Evolutionary conservation across 1,139 yeast genomes (phyloP).

Genomic region (Candida sanyaensis): DNA sequence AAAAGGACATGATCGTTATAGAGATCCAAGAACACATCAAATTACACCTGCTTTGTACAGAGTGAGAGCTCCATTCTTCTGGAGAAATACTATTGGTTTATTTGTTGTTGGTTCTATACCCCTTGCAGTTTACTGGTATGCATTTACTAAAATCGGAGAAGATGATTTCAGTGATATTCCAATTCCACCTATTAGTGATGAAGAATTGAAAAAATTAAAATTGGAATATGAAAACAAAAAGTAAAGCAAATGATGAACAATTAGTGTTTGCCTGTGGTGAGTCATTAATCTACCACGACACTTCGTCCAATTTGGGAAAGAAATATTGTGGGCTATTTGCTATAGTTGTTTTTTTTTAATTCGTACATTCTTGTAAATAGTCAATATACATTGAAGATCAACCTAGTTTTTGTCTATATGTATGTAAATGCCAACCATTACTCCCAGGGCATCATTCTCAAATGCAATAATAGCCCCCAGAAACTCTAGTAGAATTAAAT

Average conservation of each 20-base stretch:
- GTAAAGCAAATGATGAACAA: conserved; percentile 1
- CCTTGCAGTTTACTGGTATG: conserved; percentile 70
- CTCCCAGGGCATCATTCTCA: too few species aligned
- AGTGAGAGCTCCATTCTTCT: conserved; percentile 84
- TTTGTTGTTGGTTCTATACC: conserved; percentile 61
- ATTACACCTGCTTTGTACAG: conserved; percentile 94
- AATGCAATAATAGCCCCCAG: too few species aligned
- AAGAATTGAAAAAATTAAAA: conserved; percentile 69
- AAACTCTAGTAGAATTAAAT: too few species aligned
- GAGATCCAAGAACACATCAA: conserved; percentile 76
- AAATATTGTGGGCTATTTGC: not conserved
- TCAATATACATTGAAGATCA: not conserved
- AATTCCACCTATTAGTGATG: conserved; percentile 85
- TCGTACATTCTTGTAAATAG: conserved; percentile 1
- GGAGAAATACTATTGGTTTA: conserved; percentile 69
- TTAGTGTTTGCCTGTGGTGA: too few species aligned
- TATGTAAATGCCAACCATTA: too few species aligned
- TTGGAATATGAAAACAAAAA: conserved; percentile 61
- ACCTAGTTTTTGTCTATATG: too few species aligned
- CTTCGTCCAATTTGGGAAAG: too few species aligned
- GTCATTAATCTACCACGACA: too few species aligned
- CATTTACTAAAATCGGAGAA: conserved; percentile 67
- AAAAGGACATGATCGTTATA: conserved; percentile 49
- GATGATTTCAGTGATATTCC: conserved; percentile 93
- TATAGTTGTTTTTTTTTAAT: not conserved